phyloP scores from a whole-genome alignment of 768 basidiomycete species.

The Boletus coccyginus region DNA sequence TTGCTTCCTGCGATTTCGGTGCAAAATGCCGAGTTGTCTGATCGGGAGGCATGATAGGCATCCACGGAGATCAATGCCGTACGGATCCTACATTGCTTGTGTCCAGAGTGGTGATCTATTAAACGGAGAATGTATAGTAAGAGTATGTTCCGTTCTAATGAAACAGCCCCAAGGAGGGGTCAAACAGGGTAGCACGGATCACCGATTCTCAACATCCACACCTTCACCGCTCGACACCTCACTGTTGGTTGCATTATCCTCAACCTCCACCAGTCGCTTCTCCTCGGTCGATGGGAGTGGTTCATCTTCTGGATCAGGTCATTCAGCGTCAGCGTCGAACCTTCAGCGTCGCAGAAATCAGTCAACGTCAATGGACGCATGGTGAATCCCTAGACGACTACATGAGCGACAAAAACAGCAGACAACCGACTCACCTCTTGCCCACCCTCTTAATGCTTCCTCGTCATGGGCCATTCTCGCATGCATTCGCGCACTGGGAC shows the following conservation, averaged over 20 bases:
- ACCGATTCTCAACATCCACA: slow-evolving; percentile 3
- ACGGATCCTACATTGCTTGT: too few species aligned
- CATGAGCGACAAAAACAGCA: background rate
- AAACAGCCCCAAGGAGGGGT: background rate
- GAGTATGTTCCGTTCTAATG: background rate
- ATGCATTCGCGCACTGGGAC: slow-evolving; percentile 84
- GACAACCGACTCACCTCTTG: slow-evolving; percentile 35
- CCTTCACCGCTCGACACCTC: background rate
- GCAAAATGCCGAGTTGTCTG: too few species aligned
- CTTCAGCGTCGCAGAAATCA: slow-evolving; percentile 61
- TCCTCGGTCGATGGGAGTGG: slow-evolving; percentile 13
- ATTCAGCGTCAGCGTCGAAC: slow-evolving; percentile 24
- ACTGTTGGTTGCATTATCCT: background rate
- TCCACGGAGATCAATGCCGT: too few species aligned
- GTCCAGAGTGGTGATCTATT: slow-evolving; percentile 7
- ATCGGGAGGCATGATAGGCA: too few species aligned
- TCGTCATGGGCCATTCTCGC: slow-evolving; percentile 47
- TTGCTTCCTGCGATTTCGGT: too few species aligned
- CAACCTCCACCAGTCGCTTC: slow-evolving; percentile 1
- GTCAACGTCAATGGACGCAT: slow-evolving; percentile 66
- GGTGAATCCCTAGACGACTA: slow-evolving; percentile 58
- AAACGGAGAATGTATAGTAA: slow-evolving; percentile 9
- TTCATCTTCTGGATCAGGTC: slow-evolving; percentile 29
- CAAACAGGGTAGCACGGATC: background rate
- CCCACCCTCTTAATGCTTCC: slow-evolving; percentile 45